A percentile compares a stretch with the other conserved stretches of the same genome.
Conservation (phyloP, 345 rosid genomes). For the Theobroma cacao region DNA sequence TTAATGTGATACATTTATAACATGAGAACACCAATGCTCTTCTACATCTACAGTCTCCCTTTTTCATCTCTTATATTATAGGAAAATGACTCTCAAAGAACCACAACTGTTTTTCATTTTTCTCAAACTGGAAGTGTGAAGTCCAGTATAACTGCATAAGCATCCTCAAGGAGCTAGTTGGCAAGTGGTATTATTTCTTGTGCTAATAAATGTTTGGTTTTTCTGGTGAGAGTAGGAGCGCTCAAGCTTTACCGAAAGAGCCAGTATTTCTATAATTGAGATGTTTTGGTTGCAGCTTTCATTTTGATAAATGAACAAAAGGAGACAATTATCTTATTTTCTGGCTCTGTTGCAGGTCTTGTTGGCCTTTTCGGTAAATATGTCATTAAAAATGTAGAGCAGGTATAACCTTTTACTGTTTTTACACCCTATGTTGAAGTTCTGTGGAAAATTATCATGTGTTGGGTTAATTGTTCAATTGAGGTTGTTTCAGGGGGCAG, state of each 20-base stretch:
- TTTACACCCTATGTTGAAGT: neutral
- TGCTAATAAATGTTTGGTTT: neutral
- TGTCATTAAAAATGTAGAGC: slow-evolving; percentile 44
- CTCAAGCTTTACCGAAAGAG: neutral
- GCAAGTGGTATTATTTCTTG: neutral
- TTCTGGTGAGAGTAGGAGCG: neutral
- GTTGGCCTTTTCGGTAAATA: slow-evolving; percentile 19
- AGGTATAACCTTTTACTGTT: slow-evolving; percentile 22
- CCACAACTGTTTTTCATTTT: no score
- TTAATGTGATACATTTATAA: neutral
- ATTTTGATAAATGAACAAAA: neutral
- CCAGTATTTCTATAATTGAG: neutral
- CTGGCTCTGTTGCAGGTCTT: slow-evolving; percentile 32
- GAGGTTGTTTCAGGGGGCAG: slow-evolving; percentile 51
- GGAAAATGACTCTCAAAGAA: neutral
- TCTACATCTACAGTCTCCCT: neutral
- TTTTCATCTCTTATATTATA: neutral
- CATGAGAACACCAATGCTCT: neutral
- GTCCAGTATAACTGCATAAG: neutral
- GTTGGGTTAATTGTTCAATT: neutral
- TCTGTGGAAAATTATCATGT: neutral
- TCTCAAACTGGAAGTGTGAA: neutral
- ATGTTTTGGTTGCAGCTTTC: neutral
- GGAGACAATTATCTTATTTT: neutral
- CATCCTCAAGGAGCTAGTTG: neutral